Evolutionary conservation across 495 filamentous ascomycete species (phyloP).

Genomic region (Aspergillus egyptiacus): DNA sequence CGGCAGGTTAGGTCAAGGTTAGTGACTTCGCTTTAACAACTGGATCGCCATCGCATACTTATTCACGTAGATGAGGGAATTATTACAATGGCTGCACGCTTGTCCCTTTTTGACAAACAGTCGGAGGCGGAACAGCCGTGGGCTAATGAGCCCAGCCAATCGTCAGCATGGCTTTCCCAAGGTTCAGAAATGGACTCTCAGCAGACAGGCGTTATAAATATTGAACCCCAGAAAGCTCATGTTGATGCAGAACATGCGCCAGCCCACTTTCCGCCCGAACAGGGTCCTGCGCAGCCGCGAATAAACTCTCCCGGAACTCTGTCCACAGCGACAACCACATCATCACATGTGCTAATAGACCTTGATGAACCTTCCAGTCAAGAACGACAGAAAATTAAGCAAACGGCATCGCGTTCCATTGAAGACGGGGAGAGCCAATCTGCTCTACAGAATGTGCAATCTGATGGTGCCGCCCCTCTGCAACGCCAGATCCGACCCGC

Average conservation of each 20-base stretch:
- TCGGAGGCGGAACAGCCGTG: slow-evolving; percentile 24
- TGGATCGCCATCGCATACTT: slow-evolving; percentile 6
- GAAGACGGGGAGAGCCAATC: background rate
- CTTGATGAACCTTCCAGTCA: slow-evolving; percentile 20
- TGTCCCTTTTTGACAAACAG: slow-evolving; percentile 37
- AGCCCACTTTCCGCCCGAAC: slow-evolving; percentile 1
- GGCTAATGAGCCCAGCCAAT: slow-evolving; percentile 15
- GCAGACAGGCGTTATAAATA: background rate
- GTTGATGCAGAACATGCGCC: background rate
- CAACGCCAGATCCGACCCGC: slow-evolving; percentile 1
- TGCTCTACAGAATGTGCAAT: slow-evolving; percentile 3
- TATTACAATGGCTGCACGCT: slow-evolving; percentile 43
- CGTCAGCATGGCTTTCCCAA: background rate
- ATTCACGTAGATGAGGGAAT: slow-evolving; percentile 34
- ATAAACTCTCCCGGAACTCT: slow-evolving; percentile 21
- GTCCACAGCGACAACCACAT: slow-evolving; percentile 28
- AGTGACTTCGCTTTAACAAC: background rate
- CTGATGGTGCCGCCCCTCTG: slow-evolving; percentile 7
- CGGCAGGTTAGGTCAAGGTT: slow-evolving; percentile 33
- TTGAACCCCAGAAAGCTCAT: background rate
- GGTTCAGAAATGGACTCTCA: background rate
- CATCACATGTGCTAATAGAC: slow-evolving; percentile 39
- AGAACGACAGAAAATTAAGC: slow-evolving; percentile 7
- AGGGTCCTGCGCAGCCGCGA: slow-evolving; percentile 19
- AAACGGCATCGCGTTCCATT: slow-evolving; percentile 8